Evolutionary conservation across 441 rosid genomes (phyloP).

Genomic region (Gossypium davidsonii): DNA sequence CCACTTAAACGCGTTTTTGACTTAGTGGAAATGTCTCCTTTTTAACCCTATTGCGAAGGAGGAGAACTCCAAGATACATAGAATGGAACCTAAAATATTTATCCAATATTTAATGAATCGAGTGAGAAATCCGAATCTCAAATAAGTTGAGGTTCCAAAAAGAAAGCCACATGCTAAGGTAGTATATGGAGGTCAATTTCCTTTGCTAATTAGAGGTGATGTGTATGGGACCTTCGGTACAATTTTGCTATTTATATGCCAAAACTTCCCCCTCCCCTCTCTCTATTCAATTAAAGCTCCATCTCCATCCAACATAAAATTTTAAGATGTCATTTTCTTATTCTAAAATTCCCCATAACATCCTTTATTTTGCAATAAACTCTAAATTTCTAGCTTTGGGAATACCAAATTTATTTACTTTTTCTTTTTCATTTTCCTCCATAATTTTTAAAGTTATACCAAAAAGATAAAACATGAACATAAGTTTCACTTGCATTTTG

Average conservation of each 20-base stretch:
- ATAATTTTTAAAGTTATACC: background rate
- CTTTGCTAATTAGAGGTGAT: slow-evolving; percentile 8
- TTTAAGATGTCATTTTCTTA: slow-evolving; percentile 11
- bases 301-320: background rate
- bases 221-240: slow-evolving; percentile 8
- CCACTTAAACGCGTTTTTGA: no score
- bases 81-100: no score
- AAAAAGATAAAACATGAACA: background rate
- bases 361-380: background rate
- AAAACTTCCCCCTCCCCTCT: background rate
- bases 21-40: no score
- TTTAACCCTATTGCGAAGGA: no score
- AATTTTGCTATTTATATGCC: slow-evolving; percentile 4
- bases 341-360: background rate
- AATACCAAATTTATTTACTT: background rate
- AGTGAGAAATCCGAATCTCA: no score
- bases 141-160: background rate
- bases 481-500: background rate
- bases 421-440: background rate
- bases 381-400: background rate
- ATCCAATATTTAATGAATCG: no score
- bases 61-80: no score
- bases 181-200: slow-evolving; percentile 7
- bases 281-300: background rate
- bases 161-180: background rate